Evolutionary conservation across 768 basidiomycete genomes (phyloP).

Genomic region (Serendipita sp.): DNA sequence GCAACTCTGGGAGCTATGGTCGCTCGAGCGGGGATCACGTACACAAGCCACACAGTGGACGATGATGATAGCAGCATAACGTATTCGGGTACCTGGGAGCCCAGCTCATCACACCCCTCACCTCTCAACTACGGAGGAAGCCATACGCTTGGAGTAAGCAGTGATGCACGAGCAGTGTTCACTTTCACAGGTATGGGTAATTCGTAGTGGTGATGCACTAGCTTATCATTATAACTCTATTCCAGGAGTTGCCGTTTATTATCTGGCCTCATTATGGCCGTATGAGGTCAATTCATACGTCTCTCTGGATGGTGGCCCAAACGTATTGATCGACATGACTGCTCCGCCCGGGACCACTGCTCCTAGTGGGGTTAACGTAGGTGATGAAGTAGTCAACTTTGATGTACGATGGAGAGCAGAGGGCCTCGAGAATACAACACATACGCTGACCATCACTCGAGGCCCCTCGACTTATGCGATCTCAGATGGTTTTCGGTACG

Average conservation of each 20-base stretch:
- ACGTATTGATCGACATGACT: not conserved
- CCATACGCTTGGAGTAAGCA: not conserved
- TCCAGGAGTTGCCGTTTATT: constrained; percentile 1
- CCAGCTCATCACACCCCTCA: not conserved
- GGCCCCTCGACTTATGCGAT: not conserved
- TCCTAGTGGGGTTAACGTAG: not conserved
- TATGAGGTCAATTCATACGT: not conserved
- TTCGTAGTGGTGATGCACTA: not conserved
- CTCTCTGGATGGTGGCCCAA: not conserved
- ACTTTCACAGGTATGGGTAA: not conserved
- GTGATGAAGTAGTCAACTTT: not conserved
- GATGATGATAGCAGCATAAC: not conserved
- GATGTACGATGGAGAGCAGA: not conserved
- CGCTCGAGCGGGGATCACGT: not conserved
- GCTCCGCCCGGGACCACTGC: not conserved
- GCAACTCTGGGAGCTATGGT: too few relatives aligned
- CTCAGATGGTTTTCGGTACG: not conserved
- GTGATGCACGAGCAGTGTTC: not conserved
- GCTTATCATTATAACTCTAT: not conserved
- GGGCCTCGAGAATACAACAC: not conserved
- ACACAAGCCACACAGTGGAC: not conserved
- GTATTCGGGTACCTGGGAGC: not conserved
- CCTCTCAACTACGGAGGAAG: not conserved
- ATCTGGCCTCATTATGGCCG: not conserved
- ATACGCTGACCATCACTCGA: not conserved